phyloP scores from a whole-genome alignment of 1,284 basidiomycete species.

The Rhizopogon parksii region DNA sequence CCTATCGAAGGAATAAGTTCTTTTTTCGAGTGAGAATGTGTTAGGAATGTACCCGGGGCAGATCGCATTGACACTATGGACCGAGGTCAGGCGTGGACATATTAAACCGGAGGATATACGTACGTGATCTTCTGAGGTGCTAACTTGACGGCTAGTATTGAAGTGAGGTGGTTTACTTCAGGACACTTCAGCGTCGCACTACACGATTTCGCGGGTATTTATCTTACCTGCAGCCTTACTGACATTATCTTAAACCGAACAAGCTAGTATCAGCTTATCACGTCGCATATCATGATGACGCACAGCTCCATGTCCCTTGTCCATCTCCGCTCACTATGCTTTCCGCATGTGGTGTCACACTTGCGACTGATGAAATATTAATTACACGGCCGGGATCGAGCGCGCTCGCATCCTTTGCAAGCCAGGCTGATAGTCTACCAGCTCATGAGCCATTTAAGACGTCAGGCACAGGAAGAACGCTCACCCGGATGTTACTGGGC shows the following conservation, averaged over 20 bases:
- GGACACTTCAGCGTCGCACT: not conserved
- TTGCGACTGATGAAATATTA: slow-evolving; percentile 75
- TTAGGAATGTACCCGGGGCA: slow-evolving; percentile 53
- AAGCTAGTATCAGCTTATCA: not conserved
- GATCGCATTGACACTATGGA: slow-evolving; percentile 75
- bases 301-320: slow-evolving; percentile 77
- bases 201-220: not conserved
- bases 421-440: slow-evolving; percentile 37
- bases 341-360: slow-evolving; percentile 51
- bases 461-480: slow-evolving; percentile 8
- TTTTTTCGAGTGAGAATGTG: not conserved
- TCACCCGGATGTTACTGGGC: slow-evolving; percentile 61
- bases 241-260: slow-evolving; percentile 48
- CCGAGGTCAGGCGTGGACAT: not conserved
- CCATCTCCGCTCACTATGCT: slow-evolving; percentile 47
- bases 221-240: slow-evolving; percentile 67
- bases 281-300: slow-evolving; percentile 20
- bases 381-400: slow-evolving; percentile 69
- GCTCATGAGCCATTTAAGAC: not conserved
- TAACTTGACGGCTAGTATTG: slow-evolving; percentile 65
- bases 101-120: slow-evolving; percentile 17
- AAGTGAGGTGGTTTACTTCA: slow-evolving; percentile 75
- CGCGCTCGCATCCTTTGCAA: slow-evolving; percentile 61
- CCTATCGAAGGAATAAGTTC: slow-evolving; percentile 28
- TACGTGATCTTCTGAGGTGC: slow-evolving; percentile 58